Evolutionary conservation across 2,329 filamentous ascomycete genomes (phyloP), one percentile per base, ranked within the genome.

Genomic region (Blumeria hordei): DNA sequence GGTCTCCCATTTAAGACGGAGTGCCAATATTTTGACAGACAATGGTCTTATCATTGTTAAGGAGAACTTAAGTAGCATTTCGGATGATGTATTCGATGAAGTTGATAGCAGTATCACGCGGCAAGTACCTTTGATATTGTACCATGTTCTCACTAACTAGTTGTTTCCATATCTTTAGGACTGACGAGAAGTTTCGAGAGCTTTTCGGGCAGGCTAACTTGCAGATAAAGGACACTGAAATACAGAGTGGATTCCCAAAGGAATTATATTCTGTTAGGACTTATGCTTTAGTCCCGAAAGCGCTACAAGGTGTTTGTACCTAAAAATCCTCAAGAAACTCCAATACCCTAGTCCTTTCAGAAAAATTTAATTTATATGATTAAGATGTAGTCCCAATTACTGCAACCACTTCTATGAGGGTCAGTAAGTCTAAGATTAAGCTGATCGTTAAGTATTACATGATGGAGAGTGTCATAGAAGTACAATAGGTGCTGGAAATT

Each of bases 21-120:
- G 85, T 64, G 74, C 72, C 51, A 61, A 66, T 0, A 71, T 70
- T 0, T 62, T 83, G 21, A 76, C 73, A 54, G 62, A 80, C 14
- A 58, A 64, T 6, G 76, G 76, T 2, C 69, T 78, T 62, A 77
- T 90, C 14, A 73, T 88, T 8, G 71, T 88, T 55, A 92, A 92
- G 70, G 88, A 95, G 70, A 95, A 94, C 62, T 64, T 85, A 58
- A 74, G 68, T 57, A 73, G 69, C 59, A 74, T 67, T 34, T 71
- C 71, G 0, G 65, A 69, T 35, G 87, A 94, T 65, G 69, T 83
- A 21, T 94, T 81, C 64, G 87, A 94, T 64, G 76, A 79, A 6
- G 64, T 73, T 57, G 87, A 94, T 64, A 85, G 78, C 61, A 83
- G 79, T 61, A 82, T 94, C 1, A 94, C 85, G 2, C 75, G 75